A percentile compares a stretch with the other conserved stretches of the same genome.
Evolutionary conservation across 768 basidiomycete species (phyloP).

Genomic region (Naganishia vaughanmartiniae): DNA sequence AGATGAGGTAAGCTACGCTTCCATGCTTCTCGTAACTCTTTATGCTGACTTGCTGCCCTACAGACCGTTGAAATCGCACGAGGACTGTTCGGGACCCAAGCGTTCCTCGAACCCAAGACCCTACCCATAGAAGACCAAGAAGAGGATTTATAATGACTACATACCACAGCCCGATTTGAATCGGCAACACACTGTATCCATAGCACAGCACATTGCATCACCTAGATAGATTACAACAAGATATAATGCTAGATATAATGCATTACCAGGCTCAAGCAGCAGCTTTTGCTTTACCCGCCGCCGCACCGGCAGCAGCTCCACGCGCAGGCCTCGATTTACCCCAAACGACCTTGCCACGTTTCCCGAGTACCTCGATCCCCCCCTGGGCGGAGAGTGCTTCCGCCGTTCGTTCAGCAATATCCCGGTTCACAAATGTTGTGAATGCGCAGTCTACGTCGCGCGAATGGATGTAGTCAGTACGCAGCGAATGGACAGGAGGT

Average conservation of each 20-base stretch:
- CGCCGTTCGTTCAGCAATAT: constrained; percentile 81
- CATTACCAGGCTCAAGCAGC: not conserved
- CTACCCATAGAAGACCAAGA: constrained; percentile 9
- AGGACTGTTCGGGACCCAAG: constrained; percentile 45
- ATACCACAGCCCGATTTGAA: too few species aligned
- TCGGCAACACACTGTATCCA: constrained; percentile 22
- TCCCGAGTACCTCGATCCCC: constrained; percentile 80
- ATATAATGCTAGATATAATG: not conserved
- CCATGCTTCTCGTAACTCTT: constrained; percentile 5
- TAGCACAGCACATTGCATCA: constrained; percentile 1
- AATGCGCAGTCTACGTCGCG: constrained; percentile 69
- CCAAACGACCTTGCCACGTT: constrained; percentile 76
- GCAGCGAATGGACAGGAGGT: not conserved
- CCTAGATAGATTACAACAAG: constrained; percentile 29
- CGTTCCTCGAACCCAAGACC: constrained; percentile 33
- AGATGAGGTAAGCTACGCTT: constrained; percentile 43
- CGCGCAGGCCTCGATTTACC: constrained; percentile 65
- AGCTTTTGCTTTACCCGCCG: constrained; percentile 24
- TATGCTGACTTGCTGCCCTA: constrained; percentile 23
- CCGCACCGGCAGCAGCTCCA: constrained; percentile 32
- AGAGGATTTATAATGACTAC: constrained; percentile 23
- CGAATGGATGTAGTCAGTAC: not conserved
- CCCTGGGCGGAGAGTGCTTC: constrained; percentile 72
- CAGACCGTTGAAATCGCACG: constrained; percentile 38
- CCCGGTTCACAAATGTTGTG: constrained; percentile 81